Evolutionary conservation across 2,329 filamentous ascomycete genomes (phyloP).

Genomic region (Coniochaeta pulveracea): DNA sequence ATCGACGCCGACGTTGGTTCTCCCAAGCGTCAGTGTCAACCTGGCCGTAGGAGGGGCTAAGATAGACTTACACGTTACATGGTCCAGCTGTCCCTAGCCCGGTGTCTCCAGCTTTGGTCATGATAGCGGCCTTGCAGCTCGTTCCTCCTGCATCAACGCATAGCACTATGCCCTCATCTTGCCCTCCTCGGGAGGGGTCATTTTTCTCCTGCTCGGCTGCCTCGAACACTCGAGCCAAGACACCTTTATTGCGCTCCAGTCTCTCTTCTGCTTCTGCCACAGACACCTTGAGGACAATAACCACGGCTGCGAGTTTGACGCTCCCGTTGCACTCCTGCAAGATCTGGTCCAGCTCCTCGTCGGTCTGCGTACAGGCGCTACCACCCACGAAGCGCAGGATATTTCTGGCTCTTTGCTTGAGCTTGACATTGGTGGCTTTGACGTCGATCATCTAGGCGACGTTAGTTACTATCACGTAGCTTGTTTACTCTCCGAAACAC

Average conservation of each 20-base stretch:
- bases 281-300: slow-evolving; percentile 1
- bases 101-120: slow-evolving; percentile 13
- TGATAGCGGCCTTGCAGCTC: slow-evolving; percentile 26
- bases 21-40: slow-evolving; percentile 6
- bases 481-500: slow-evolving; percentile 12
- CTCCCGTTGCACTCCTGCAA: slow-evolving; percentile 8
- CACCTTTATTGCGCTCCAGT: slow-evolving; percentile 5
- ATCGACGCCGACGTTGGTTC: slow-evolving; percentile 16
- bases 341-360: slow-evolving; percentile 11
- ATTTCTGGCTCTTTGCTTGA: slow-evolving; percentile 9
- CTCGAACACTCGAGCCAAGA: slow-evolving; percentile 7
- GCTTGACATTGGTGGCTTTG: slow-evolving; percentile 3
- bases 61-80: slow-evolving; percentile 24
- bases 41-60: slow-evolving; percentile 9
- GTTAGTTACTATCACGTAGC: slow-evolving; percentile 25
- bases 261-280: slow-evolving; percentile 12
- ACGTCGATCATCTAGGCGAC: slow-evolving; percentile 17
- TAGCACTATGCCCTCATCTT: slow-evolving; percentile 13
- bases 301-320: slow-evolving; percentile 2
- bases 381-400: slow-evolving; percentile 12
- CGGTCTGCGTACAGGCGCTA: slow-evolving; percentile 7
- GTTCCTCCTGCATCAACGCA: slow-evolving; percentile 30
- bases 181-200: neutral
- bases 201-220: slow-evolving; percentile 4
- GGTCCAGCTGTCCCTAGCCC: slow-evolving; percentile 21